Conservation (phyloP, 352 stramenopile species). For the Pelagophyceae sp. region DNA sequence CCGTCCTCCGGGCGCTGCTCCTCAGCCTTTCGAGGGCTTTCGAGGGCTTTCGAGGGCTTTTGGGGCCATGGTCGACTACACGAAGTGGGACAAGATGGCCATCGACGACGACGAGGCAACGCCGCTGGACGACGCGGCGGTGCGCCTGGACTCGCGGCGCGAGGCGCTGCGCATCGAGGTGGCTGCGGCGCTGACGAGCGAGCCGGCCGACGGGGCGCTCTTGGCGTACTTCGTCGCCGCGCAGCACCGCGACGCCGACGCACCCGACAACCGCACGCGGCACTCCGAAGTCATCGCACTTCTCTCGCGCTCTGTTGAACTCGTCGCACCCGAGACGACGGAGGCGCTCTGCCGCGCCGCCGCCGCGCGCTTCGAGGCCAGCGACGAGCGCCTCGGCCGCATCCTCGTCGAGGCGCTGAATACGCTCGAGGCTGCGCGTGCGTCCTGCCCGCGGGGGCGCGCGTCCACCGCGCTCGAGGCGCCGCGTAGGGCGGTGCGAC, state of each 20-base stretch:
- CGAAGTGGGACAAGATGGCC: conserved; percentile 4
- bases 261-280: background rate
- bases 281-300: background rate
- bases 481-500: background rate
- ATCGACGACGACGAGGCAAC: background rate
- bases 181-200: background rate
- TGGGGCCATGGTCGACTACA: conserved; percentile 2
- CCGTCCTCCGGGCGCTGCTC: too few species aligned
- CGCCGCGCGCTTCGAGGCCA: background rate
- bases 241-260: background rate
- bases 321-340: background rate
- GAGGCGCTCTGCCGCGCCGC: background rate
- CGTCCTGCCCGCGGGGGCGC: too few species aligned
- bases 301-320: background rate
- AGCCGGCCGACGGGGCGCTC: background rate
- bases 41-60: too few species aligned
- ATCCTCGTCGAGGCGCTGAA: conserved; percentile 9
- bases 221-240: conserved; percentile 4
- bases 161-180: background rate
- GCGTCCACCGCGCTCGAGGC: too few species aligned
- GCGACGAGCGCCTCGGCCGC: background rate
- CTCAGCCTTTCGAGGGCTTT: too few species aligned
- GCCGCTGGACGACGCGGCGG: too few species aligned
- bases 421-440: background rate
- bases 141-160: background rate